Conservation (phyloP, 176 grass and related monocot species). For the Bothriochloa decipiens region DNA sequence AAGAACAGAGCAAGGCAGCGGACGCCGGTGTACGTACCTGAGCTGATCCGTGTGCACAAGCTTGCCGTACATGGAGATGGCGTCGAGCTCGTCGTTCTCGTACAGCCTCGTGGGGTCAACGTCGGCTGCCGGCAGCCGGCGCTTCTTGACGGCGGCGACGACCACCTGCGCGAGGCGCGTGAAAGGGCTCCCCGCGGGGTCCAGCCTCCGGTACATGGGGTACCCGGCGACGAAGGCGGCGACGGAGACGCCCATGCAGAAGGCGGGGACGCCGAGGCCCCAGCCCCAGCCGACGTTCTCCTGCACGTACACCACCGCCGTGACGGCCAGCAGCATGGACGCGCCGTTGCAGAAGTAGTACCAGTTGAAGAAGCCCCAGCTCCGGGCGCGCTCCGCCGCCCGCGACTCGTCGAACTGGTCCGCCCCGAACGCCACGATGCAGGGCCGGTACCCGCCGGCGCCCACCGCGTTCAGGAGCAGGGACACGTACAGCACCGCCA, state of each 20-base stretch:
- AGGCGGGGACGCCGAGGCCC: conserved; percentile 77
- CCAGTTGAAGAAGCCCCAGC: conserved; percentile 94
- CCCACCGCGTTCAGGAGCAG: conserved; percentile 70
- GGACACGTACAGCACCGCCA: conserved; percentile 59
- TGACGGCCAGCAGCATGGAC: conserved; percentile 77
- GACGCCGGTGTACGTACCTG: conserved; percentile 33
- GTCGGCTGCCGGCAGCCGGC: conserved; percentile 14
- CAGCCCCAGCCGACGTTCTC: conserved; percentile 89
- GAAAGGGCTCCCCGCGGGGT: conserved; percentile 63
- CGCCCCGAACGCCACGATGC: conserved; percentile 81
- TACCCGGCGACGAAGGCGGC: conserved; percentile 64
- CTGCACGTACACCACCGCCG: conserved; percentile 82
- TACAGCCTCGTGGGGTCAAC: conserved; percentile 36
- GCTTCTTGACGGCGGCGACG: conserved; percentile 67
- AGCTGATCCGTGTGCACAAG: conserved; percentile 78
- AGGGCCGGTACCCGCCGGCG: conserved; percentile 79
- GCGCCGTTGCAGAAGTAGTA: conserved; percentile 88
- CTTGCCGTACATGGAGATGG: conserved; percentile 80
- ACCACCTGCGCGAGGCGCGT: conserved; percentile 72
- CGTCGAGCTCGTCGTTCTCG: conserved; percentile 70
- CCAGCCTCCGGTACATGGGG: conserved; percentile 57
- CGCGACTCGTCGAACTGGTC: conserved; percentile 84
- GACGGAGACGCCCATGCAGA: conserved; percentile 68
- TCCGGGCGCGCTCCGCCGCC: conserved; percentile 65
- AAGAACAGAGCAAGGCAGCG: not conserved